Conservation (phyloP, 1,284 basidiomycete genomes). For the Agroathelia rolfsii region DNA sequence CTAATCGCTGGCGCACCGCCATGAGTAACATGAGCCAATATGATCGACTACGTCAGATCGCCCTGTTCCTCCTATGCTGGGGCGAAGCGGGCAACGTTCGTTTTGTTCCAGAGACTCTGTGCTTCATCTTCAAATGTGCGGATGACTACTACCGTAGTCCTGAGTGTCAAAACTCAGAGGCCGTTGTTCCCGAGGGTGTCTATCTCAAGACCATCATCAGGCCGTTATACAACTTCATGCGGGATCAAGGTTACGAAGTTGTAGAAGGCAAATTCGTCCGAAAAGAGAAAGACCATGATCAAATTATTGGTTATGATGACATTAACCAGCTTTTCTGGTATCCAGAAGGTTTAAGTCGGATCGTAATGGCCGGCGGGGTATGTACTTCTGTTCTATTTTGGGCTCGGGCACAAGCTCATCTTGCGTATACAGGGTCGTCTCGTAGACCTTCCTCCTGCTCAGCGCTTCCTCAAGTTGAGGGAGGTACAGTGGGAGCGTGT, state of each 20-base stretch:
- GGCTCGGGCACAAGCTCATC: slow-evolving; percentile 7
- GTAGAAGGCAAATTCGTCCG: slow-evolving; percentile 92
- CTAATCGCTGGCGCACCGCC: slow-evolving; percentile 91
- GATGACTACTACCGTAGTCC: slow-evolving; percentile 99
- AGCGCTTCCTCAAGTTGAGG: slow-evolving; percentile 86
- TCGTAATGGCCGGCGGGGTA: slow-evolving; percentile 81
- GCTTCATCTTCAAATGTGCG: slow-evolving; percentile 99
- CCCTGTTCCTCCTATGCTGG: slow-evolving; percentile 95
- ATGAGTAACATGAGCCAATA: slow-evolving; percentile 99
- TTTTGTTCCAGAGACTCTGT: slow-evolving; percentile 93
- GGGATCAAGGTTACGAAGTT: slow-evolving; percentile 96
- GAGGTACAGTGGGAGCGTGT: slow-evolving; percentile 86
- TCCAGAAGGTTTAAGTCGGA: slow-evolving; percentile 92
- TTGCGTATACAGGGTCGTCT: slow-evolving; percentile 59
- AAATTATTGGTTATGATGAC: slow-evolving; percentile 98
- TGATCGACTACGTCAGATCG: slow-evolving; percentile 92
- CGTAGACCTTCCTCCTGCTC: slow-evolving; percentile 81
- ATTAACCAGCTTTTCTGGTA: slow-evolving; percentile 99
- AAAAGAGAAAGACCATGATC: slow-evolving; percentile 89
- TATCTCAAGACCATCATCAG: slow-evolving; percentile 91
- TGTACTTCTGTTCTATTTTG: slow-evolving; percentile 16
- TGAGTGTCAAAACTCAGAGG: slow-evolving; percentile 92
- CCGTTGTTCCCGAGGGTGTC: slow-evolving; percentile 91
- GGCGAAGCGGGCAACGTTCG: slow-evolving; percentile 97
- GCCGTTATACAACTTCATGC: slow-evolving; percentile 91